Evolutionary conservation across 805 yeast species (phyloP).

Genomic region (Suhomyces faveliae): DNA sequence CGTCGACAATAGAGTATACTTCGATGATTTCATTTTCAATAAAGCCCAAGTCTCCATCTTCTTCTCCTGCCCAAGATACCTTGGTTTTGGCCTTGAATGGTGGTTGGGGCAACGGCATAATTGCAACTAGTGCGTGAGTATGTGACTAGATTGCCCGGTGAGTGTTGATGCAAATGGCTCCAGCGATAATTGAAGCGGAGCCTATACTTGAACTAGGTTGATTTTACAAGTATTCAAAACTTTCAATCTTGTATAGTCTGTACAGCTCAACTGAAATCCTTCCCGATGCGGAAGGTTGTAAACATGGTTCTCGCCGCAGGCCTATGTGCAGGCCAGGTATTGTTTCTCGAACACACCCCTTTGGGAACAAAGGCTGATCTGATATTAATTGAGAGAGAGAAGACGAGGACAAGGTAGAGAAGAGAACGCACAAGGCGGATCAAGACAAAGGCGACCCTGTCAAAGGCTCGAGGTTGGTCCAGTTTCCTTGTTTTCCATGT

Average conservation of each 20-base stretch:
- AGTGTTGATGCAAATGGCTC: neutral
- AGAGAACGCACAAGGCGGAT: neutral
- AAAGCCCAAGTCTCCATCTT: constrained; percentile 86
- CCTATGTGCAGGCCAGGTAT: neutral
- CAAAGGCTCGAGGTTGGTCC: neutral
- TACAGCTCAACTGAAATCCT: neutral
- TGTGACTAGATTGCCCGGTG: too few relatives aligned
- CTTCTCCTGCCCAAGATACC: constrained; percentile 93
- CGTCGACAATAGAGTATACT: constrained; percentile 76
- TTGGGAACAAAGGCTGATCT: constrained; percentile 1
- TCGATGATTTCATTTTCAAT: constrained; percentile 91
- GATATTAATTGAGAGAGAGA: neutral
- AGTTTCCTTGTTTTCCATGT: too few relatives aligned
- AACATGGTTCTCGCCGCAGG: neutral
- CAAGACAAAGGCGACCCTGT: neutral
- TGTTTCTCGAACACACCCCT: constrained; percentile 1
- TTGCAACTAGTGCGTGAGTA: too few relatives aligned
- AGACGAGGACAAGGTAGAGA: neutral
- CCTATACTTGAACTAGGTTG: neutral
- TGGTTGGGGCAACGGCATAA: constrained; percentile 23
- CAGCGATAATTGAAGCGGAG: neutral
- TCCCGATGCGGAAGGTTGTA: constrained; percentile 1
- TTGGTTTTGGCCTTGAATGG: constrained; percentile 80
- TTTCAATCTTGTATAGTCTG: neutral
- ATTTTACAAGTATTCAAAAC: neutral